A percentile compares a stretch with the other conserved stretches of the same genome.
Evolutionary conservation across 306 rosid species (phyloP).

Genomic region (Geum urbanum): DNA sequence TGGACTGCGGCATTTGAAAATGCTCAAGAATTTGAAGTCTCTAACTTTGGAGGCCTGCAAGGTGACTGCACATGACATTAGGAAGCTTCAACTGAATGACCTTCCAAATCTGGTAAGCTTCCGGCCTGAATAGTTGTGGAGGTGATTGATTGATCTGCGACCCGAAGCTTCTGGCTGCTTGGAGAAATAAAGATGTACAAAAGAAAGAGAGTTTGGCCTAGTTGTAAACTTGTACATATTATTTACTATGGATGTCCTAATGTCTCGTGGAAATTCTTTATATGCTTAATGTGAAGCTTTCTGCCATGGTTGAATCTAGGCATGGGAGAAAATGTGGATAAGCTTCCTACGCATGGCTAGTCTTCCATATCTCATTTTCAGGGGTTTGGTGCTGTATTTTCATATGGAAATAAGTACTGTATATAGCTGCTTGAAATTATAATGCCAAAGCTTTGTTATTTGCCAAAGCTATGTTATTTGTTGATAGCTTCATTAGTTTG

Average conservation of each 20-base stretch:
- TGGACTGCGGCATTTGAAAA: slow-evolving; percentile 72
- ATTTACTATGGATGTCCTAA: slow-evolving; percentile 4
- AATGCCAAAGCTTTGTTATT: too few relatives aligned
- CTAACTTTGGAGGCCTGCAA: slow-evolving; percentile 81
- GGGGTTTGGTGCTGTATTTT: not conserved
- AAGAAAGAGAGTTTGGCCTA: slow-evolving; percentile 1
- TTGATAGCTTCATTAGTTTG: too few relatives aligned
- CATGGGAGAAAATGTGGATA: slow-evolving; percentile 27
- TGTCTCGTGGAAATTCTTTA: slow-evolving; percentile 9
- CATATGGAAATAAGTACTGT: not conserved
- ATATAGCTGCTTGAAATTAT: slow-evolving; percentile 4
- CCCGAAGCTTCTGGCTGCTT: slow-evolving; percentile 13
- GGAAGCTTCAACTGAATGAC: slow-evolving; percentile 62
- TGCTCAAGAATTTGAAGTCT: slow-evolving; percentile 72
- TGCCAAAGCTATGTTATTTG: not conserved
- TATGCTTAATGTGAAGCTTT: slow-evolving; percentile 30
- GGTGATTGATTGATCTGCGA: not conserved
- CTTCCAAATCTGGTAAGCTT: slow-evolving; percentile 83
- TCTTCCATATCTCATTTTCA: not conserved
- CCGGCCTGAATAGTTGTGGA: slow-evolving; percentile 60
- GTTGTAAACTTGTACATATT: slow-evolving; percentile 23
- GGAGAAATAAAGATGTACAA: slow-evolving; percentile 18
- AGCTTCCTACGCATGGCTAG: slow-evolving; percentile 30
- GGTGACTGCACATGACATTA: slow-evolving; percentile 67
- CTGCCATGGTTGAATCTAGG: slow-evolving; percentile 7